Base-by-base conservation (phyloP, 2,329 filamentous ascomycete species). In the Alternaria triticina region DNA sequence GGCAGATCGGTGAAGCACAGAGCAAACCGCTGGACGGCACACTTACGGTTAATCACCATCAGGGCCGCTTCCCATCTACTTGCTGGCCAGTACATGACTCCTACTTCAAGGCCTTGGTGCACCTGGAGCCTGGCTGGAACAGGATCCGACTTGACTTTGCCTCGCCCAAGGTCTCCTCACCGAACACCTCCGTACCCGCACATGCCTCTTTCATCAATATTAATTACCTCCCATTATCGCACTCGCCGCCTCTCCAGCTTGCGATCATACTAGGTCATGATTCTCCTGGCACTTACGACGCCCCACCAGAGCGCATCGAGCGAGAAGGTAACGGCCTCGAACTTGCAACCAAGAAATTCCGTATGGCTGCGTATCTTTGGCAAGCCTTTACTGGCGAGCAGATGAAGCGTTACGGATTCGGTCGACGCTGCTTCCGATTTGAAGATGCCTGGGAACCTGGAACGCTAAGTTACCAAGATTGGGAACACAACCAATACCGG, bases 381-480 rank as follows among this genome's bases (percentile, higher is more conserved):
- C 96, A 99, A 78, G 93, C 94, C 8, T 98, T 97, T 74, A 98
- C 95, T 0, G 93, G 93, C 7, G 96, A 99, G 79, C 94, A 98
- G 78, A 98, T 98, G 95, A 91, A 89, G 78, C 90, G 93, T 66
- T 92, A 97, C 77, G 92, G 91, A 64, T 88, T 98, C 70, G 94
- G 94, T 10, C 88, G 95, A 62, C 89, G 95, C 61, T 90, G 88
- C 57, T 98, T 97, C 79, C 87, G 94, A 46, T 94, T 97, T 66
- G 96, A 98, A 72, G 96, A 99, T 79, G 92, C 97, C 77, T 98
- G 96, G 96, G 92, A 92, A 64, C 88, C 89, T 3, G 94, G 94
- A 8, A 92, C 92, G 2, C 85, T 93, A 62, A 95, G 92, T 63
- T 86, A 87, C 70, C 89, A 91, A 43, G 96, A 98, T 76, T 85